Conservation (phyloP, 768 basidiomycete genomes). For the Tremella yokohamensis region DNA sequence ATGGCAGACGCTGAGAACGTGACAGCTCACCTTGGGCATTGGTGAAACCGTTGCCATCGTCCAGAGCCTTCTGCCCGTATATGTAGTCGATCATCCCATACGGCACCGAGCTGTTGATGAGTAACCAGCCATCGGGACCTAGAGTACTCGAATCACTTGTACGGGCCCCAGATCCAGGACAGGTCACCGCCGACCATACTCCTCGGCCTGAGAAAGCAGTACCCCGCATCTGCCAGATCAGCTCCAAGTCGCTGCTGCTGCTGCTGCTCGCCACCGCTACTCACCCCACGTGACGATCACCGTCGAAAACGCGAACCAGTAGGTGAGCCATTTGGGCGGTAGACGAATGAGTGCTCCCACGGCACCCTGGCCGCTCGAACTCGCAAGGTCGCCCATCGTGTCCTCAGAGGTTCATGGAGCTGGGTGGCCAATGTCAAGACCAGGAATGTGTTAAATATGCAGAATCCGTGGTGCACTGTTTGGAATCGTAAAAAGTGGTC, state of each 20-base stretch:
- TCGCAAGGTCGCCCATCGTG: too few relatives aligned
- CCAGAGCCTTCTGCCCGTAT: constrained; percentile 68
- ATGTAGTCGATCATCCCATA: constrained; percentile 55
- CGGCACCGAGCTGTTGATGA: constrained; percentile 21
- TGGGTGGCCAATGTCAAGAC: too few relatives aligned
- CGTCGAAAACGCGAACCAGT: constrained; percentile 39
- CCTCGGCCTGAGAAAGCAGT: constrained; percentile 59
- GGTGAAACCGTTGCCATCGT: constrained; percentile 71
- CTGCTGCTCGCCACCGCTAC: neutral
- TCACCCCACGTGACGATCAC: constrained; percentile 45
- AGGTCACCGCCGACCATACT: constrained; percentile 84
- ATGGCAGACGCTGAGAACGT: neutral
- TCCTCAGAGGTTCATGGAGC: too few relatives aligned
- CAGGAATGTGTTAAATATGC: too few relatives aligned
- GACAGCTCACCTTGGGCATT: constrained; percentile 61
- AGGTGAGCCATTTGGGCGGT: constrained; percentile 42
- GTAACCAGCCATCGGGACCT: neutral
- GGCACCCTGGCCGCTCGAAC: too few relatives aligned
- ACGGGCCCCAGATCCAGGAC: constrained; percentile 88
- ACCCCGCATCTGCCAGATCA: constrained; percentile 32
- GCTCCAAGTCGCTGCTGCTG: neutral
- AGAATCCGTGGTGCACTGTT: too few relatives aligned
- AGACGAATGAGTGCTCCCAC: constrained; percentile 10
- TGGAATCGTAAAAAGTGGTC: too few relatives aligned
- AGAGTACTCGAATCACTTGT: constrained; percentile 52